Percentiles rank a stretch among this genome's conserved stretches.
Conservation (phyloP, 2,329 filamentous ascomycete genomes). For the Calonectria multiphialidica region DNA sequence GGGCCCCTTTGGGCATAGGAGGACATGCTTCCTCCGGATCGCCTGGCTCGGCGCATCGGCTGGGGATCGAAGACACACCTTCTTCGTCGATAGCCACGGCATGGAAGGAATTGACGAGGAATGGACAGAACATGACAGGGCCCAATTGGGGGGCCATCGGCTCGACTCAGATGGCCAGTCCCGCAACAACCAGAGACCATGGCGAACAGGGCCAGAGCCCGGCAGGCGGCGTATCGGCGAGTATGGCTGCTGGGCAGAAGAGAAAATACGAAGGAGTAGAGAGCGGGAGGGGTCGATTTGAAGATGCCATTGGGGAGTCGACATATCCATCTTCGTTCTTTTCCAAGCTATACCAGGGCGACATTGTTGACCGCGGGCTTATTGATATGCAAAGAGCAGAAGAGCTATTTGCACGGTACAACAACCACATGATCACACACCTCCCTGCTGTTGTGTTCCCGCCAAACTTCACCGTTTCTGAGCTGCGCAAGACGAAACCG, state of each 20-base stretch:
- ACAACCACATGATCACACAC: conserved; percentile 69
- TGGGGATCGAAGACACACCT: not conserved
- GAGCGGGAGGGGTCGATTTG: conserved; percentile 26
- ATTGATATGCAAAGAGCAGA: conserved; percentile 67
- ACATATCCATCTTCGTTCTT: conserved; percentile 34
- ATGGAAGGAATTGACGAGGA: conserved; percentile 26
- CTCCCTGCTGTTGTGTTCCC: conserved; percentile 74
- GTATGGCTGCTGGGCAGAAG: conserved; percentile 44
- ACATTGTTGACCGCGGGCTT: conserved; percentile 70
- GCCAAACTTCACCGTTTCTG: conserved; percentile 62
- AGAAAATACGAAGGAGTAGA: conserved; percentile 45
- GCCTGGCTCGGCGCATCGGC: conserved; percentile 22
- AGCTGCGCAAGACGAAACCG: conserved; percentile 71
- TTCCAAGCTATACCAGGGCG: conserved; percentile 50
- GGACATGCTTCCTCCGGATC: conserved; percentile 28
- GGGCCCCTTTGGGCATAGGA: conserved; percentile 30
- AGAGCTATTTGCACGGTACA: conserved; percentile 70
- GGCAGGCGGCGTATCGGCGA: conserved; percentile 12
- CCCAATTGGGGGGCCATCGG: conserved; percentile 34
- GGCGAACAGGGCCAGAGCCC: conserved; percentile 27
- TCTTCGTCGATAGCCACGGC: conserved; percentile 20
- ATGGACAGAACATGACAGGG: not conserved
- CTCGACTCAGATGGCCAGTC: conserved; percentile 24
- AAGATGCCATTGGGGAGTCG: conserved; percentile 31
- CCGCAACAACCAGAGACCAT: conserved; percentile 26